Evolutionary conservation across 2,329 filamentous ascomycete genomes (phyloP).

Genomic region (Botrytis deweyae): DNA sequence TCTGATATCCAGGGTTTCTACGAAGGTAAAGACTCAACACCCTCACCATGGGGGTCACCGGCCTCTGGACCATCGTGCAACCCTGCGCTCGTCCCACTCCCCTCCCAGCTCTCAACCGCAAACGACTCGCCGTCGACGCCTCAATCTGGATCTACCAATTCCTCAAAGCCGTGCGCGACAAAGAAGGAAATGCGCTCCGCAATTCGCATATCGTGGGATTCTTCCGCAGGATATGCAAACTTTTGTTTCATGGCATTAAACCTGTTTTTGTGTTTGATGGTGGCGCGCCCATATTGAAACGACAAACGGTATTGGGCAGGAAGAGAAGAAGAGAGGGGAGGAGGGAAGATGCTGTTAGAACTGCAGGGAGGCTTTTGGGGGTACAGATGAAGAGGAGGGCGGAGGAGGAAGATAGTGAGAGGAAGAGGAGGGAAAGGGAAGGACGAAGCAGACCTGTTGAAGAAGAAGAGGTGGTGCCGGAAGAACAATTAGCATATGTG

Average conservation of each 20-base stretch:
- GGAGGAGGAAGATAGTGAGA: constrained; percentile 76
- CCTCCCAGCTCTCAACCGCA: constrained; percentile 92
- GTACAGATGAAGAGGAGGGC: constrained; percentile 91
- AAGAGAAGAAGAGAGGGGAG: constrained; percentile 81
- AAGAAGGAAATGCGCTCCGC: constrained; percentile 92
- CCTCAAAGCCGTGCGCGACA: constrained; percentile 96
- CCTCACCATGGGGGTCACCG: constrained; percentile 85
- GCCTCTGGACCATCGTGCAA: constrained; percentile 94
- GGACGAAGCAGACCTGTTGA: constrained; percentile 45
- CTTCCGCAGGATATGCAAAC: constrained; percentile 96
- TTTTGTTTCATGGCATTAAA: constrained; percentile 93
- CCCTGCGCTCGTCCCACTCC: constrained; percentile 95
- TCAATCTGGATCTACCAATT: constrained; percentile 99
- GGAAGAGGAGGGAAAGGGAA: constrained; percentile 48
- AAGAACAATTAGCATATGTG: constrained; percentile 76
- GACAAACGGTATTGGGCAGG: constrained; percentile 80
- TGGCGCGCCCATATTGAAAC: constrained; percentile 84
- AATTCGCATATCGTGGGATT: constrained; percentile 97
- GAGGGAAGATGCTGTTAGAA: constrained; percentile 87
- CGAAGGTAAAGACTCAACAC: not conserved
- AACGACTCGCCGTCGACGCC: constrained; percentile 93
- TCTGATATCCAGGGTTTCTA: not conserved
- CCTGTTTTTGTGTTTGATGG: constrained; percentile 99
- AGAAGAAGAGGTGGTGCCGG: constrained; percentile 65
- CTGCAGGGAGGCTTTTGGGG: constrained; percentile 86